Percentiles rank a stretch among this genome's conserved stretches.
These are phyloP conservation scores for Penicillium odoratum DNA, from an alignment of 495 filamentous ascomycete genomes.

Conservation along the genomic window DNA sequence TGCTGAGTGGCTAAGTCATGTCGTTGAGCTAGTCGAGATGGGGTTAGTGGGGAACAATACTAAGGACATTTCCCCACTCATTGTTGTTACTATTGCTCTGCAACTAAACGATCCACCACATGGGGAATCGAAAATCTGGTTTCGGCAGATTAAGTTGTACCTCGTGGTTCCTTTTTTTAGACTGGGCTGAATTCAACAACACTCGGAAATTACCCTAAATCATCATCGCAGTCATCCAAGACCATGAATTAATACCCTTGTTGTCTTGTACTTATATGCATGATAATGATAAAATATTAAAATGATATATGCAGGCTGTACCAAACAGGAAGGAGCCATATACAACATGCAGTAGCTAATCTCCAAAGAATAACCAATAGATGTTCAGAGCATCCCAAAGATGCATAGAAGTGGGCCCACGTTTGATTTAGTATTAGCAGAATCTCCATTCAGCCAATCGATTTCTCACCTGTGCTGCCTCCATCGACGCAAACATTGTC, in stretches of 20 bases:
- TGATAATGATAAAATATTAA: too few relatives aligned
- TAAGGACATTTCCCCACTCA: not conserved
- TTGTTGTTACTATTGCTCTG: not conserved
- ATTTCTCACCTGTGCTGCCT: conserved; percentile 3
- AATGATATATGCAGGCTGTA: too few relatives aligned
- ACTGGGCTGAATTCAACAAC: not conserved
- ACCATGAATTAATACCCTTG: not conserved
- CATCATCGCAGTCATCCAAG: not conserved
- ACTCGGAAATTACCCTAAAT: conserved; percentile 13
- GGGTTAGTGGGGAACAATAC: not conserved
- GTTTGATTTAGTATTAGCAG: not conserved
- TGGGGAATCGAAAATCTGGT: conserved; percentile 1
- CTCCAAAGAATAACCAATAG: not conserved
- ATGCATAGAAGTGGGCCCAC: not conserved
- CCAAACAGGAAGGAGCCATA: not conserved
- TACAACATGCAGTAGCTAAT: not conserved
- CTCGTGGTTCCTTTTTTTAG: conserved; percentile 26
- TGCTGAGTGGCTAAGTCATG: too few relatives aligned
- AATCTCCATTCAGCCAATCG: too few relatives aligned
- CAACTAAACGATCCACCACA: not conserved
- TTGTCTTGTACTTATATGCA: too few relatives aligned
- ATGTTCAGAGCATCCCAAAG: not conserved
- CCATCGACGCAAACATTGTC: conserved; percentile 24
- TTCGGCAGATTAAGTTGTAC: conserved; percentile 6
- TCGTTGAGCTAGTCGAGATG: not conserved